A percentile compares a stretch with the other conserved stretches of the same genome.
Conservation (phyloP, 306 rosid species). For the Trifolium dubium region DNA sequence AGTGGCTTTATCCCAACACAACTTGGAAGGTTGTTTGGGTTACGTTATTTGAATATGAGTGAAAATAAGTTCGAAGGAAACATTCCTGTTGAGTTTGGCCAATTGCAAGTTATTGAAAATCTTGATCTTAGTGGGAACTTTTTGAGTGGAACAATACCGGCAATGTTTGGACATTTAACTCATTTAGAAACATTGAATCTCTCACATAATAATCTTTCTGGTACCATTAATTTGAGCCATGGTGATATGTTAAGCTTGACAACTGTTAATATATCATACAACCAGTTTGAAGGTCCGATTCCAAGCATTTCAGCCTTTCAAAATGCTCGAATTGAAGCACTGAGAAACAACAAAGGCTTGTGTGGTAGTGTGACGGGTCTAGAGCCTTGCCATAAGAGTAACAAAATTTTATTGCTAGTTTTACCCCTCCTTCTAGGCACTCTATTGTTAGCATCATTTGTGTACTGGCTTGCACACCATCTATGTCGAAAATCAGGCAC, state of each 20-base stretch:
- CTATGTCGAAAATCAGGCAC: background rate
- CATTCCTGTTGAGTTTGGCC: background rate
- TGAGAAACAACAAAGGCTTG: background rate
- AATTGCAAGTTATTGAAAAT: background rate
- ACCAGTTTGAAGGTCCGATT: background rate
- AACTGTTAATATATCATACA: slow-evolving; percentile 1
- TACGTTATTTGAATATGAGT: background rate
- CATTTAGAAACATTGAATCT: background rate
- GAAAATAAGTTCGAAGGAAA: background rate
- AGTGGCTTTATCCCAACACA: background rate
- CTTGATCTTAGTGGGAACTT: background rate
- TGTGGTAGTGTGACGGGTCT: background rate
- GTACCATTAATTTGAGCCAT: background rate
- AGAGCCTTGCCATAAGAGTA: background rate
- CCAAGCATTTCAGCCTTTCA: background rate
- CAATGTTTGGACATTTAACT: background rate
- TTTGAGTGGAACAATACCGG: background rate
- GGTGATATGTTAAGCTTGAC: background rate
- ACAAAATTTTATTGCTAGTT: background rate
- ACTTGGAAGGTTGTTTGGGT: background rate
- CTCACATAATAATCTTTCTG: background rate
- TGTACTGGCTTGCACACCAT: background rate
- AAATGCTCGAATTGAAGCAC: background rate
- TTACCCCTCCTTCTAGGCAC: background rate
- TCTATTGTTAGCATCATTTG: background rate